Percentiles rank a stretch among this genome's conserved stretches.
These are phyloP conservation scores for Sporisorium scitamineum DNA, from an alignment of 1,284 basidiomycete species.

Conservation along the genomic window DNA sequence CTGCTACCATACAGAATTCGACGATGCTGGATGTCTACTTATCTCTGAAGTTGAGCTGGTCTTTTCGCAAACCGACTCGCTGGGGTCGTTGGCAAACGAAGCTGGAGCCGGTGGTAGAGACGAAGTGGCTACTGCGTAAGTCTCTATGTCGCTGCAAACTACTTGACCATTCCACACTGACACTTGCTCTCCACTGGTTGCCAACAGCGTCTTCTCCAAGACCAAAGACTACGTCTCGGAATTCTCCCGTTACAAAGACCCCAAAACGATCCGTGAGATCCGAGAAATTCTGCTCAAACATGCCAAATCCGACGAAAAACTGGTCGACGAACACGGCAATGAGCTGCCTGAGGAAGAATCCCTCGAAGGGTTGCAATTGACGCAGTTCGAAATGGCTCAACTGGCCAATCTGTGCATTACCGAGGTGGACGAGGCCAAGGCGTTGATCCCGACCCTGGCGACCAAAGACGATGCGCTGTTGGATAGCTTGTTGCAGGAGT, in stretches of 20 bases:
- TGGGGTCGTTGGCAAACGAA: constrained; percentile 21
- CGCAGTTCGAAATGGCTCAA: constrained; percentile 91
- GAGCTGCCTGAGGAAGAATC: constrained; percentile 20
- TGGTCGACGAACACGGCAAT: constrained; percentile 48
- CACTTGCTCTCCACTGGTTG: not conserved
- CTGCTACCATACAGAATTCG: constrained; percentile 76
- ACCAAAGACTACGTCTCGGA: constrained; percentile 90
- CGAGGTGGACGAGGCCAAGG: constrained; percentile 89
- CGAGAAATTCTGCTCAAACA: constrained; percentile 74
- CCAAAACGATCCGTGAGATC: constrained; percentile 85
- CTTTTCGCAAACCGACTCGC: constrained; percentile 80
- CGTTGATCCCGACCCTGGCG: constrained; percentile 85
- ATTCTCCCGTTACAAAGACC: constrained; percentile 88
- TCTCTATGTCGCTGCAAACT: not conserved
- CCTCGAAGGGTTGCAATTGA: constrained; percentile 78
- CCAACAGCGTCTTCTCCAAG: constrained; percentile 85
- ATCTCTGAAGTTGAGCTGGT: constrained; percentile 92
- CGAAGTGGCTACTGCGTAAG: constrained; percentile 78
- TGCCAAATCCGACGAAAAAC: constrained; percentile 40
- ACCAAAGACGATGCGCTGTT: constrained; percentile 87
- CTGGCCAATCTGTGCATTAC: constrained; percentile 90
- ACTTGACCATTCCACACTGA: not conserved
- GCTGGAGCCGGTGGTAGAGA: constrained; percentile 76
- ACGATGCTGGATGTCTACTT: constrained; percentile 87
- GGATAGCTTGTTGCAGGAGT: constrained; percentile 83